A percentile compares a stretch with the other conserved stretches of the same genome.
These are phyloP conservation scores for Entoloma clypeatum DNA, from an alignment of 1,284 basidiomycete genomes.

Conservation along the genomic window DNA sequence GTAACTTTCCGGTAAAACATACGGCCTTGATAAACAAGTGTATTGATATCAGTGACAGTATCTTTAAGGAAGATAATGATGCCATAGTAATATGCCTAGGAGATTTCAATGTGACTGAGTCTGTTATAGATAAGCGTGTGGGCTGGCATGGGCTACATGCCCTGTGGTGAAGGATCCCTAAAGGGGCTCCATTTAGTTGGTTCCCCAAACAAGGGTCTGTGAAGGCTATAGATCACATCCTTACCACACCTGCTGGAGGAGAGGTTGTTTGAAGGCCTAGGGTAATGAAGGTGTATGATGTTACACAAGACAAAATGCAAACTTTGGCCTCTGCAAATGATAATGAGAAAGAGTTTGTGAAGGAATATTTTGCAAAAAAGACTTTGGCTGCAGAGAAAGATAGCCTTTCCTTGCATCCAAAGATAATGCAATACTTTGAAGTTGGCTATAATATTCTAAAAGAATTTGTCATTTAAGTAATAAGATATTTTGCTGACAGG, in stretches of 20 bases:
- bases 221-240: neutral
- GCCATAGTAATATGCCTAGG: neutral
- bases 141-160: neutral
- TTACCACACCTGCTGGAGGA: neutral
- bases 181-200: neutral
- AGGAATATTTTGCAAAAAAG: too few relatives aligned
- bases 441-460: too few relatives aligned
- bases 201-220: neutral
- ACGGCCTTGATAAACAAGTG: slow-evolving; percentile 1
- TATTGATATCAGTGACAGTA: neutral
- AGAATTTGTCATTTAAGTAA: too few relatives aligned
- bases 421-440: too few relatives aligned
- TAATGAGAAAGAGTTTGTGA: too few relatives aligned
- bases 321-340: too few relatives aligned
- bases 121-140: neutral
- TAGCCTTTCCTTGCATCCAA: too few relatives aligned
- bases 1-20: slow-evolving; percentile 2
- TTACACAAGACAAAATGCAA: too few relatives aligned
- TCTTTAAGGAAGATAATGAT: neutral
- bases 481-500: too few relatives aligned
- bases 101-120: neutral
- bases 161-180: neutral
- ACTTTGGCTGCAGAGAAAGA: too few relatives aligned
- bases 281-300: neutral
- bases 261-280: neutral